Base-by-base conservation (phyloP, 1,139 yeast genomes). In the Wickerhamiella infanticola region DNA sequence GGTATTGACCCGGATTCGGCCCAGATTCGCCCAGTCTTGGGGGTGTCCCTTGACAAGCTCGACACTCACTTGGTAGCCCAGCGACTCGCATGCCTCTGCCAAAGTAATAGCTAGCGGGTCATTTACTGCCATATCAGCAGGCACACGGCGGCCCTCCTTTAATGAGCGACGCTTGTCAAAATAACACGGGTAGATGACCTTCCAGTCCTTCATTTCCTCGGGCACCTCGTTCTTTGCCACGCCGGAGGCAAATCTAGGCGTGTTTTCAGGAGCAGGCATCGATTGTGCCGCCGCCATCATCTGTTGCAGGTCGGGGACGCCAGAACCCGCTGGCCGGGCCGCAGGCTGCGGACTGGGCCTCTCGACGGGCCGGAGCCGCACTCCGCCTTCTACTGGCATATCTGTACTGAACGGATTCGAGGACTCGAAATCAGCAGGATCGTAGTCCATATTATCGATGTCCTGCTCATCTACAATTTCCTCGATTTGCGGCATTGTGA, bases 21-120 rank as follows among this genome's bases (percentile, higher is more conserved):
- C 98, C 1, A 96, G 94, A 60, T 90, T 90, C 51, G 97, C 95
- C 73, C 82, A 90, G 65, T 90, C 98, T 61, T 86, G 95, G 8
- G 98, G 98, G 63, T 90, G 98, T 3, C 81, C 66, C 64, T 86
- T 90, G 51, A 81, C 85, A 51, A 90, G 78, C 60, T 54, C 74
- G 58, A 61, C 54, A 29, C 65, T 62, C 5, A 60, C 54, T 41
- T 61, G 62, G 41, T 61, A 53, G 67, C 67, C 57, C 53, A 63
- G 50, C 65, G 65, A 54, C 73, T 74, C 35, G 74, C 83, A 63
- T 3, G 65, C 72, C 9, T 84, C 94, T 35, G 82, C 73, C 33
- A 90, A 72, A 3, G 83, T 77, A 56, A 79, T 79, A 2, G 95
- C 96, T 50, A 88, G 67, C 1, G 98, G 98, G 63, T 86, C 85